These are phyloP conservation scores for Mrakia gelida DNA, from an alignment of 768 basidiomycete species.

Conservation along the genomic window DNA sequence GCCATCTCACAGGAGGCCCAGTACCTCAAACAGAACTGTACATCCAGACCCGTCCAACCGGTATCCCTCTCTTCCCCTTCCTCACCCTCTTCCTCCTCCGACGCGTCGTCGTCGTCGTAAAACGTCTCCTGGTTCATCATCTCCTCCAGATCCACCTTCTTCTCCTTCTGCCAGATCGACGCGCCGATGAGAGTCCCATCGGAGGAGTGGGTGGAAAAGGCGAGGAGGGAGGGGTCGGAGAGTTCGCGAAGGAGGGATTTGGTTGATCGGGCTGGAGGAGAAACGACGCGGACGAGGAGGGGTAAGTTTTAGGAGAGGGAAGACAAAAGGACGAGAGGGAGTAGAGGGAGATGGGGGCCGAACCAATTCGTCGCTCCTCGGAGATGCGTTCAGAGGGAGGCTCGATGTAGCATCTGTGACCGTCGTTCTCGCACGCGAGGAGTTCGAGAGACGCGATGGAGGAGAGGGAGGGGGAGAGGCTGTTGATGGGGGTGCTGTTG, in stretches of 20 bases:
- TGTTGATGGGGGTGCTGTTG: neutral
- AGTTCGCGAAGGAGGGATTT: neutral
- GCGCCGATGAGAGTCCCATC: neutral
- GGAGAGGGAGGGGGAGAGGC: neutral
- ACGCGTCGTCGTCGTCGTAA: neutral
- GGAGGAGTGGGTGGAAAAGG: conserved; percentile 14
- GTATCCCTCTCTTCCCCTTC: neutral
- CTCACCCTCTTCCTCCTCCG: neutral
- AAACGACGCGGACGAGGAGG: neutral
- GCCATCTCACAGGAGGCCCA: neutral
- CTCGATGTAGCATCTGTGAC: conserved; percentile 1
- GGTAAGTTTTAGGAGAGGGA: neutral
- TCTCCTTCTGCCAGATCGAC: neutral
- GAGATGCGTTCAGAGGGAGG: neutral
- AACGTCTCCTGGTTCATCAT: neutral
- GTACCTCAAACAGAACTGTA: neutral
- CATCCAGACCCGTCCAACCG: neutral
- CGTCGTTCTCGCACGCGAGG: neutral
- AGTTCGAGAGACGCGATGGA: conserved; percentile 21
- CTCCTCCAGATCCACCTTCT: neutral
- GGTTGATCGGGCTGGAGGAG: neutral
- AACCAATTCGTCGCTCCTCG: neutral
- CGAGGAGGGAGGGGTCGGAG: neutral
- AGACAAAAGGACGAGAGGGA: neutral
- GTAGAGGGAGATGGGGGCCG: neutral